These are phyloP conservation scores for Mycena venus DNA, from an alignment of 768 basidiomycete genomes.

Conservation along the genomic window DNA sequence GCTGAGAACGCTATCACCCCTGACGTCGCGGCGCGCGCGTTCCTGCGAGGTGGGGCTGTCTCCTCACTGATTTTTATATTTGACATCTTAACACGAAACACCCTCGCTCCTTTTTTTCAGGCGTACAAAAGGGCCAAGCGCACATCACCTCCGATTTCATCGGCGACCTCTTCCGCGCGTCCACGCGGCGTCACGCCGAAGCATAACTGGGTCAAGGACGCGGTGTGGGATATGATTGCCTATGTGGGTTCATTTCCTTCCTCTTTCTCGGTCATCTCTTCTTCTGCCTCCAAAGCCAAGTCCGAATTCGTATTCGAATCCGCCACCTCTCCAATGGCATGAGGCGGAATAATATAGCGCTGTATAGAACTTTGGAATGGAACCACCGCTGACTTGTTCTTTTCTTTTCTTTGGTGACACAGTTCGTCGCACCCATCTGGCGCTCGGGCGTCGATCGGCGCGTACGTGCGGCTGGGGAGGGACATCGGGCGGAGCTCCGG, in stretches of 20 bases:
- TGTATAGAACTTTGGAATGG: no score
- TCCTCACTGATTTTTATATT: neutral
- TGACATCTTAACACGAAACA: no score
- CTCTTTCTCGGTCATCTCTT: neutral
- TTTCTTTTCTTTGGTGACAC: no score
- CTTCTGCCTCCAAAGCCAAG: no score
- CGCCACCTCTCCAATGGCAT: no score
- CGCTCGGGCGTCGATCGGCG: conserved; percentile 62
- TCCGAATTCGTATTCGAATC: no score
- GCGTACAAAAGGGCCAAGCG: conserved; percentile 77
- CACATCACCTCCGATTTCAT: conserved; percentile 75
- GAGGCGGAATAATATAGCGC: no score
- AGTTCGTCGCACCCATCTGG: conserved; percentile 70
- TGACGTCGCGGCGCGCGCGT: conserved; percentile 70
- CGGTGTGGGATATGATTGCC: conserved; percentile 58
- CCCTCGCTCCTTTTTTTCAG: conserved; percentile 45
- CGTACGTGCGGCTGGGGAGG: conserved; percentile 50
- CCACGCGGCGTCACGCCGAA: conserved; percentile 75
- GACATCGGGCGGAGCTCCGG: conserved; percentile 60
- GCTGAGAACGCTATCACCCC: conserved; percentile 73
- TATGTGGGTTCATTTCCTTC: conserved; percentile 51
- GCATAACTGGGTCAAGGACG: conserved; percentile 70
- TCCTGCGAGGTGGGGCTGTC: conserved; percentile 67
- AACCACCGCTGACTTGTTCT: no score
- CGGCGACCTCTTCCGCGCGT: conserved; percentile 75